phyloP scores from a whole-genome alignment of 139 green algal genomes.

The Chlamydomonas sp. region DNA sequence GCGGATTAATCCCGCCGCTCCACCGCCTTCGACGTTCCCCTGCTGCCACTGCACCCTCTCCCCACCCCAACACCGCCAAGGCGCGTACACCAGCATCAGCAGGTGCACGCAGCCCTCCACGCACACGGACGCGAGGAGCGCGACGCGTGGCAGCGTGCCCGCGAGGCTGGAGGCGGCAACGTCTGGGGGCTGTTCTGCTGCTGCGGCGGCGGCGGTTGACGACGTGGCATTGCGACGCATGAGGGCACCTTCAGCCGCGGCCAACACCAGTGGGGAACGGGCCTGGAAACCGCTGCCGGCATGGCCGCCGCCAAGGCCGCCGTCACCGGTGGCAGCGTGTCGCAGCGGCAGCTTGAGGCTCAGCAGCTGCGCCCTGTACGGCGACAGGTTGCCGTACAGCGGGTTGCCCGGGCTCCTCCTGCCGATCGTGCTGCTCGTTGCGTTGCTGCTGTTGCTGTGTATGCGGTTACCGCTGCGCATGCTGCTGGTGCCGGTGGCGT shows the following conservation, averaged over 20 bases:
- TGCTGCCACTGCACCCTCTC: no score
- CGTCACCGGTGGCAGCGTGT: not conserved
- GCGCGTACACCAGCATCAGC: not conserved
- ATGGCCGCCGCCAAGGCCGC: not conserved
- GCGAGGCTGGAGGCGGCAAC: not conserved
- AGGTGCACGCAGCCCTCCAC: slow-evolving; percentile 20
- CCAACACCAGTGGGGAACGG: not conserved
- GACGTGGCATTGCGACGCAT: not conserved
- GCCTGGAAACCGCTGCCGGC: not conserved
- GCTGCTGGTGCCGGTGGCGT: not conserved
- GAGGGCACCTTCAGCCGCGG: not conserved
- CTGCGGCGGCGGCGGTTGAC: not conserved
- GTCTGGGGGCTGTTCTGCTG: not conserved
- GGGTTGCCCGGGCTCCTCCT: not conserved
- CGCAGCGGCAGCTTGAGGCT: not conserved
- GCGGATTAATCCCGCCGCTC: no score
- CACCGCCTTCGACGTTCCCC: no score
- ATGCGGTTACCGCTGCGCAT: not conserved
- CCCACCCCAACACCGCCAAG: no score
- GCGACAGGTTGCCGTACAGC: not conserved
- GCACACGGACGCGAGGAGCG: not conserved
- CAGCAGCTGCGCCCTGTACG: not conserved
- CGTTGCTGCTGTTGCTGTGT: not conserved
- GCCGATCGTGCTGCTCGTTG: not conserved
- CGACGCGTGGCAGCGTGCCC: not conserved